These are phyloP conservation scores for Fistulinella cinereoalba DNA, from an alignment of 1,284 basidiomycete species.

Conservation along the genomic window DNA sequence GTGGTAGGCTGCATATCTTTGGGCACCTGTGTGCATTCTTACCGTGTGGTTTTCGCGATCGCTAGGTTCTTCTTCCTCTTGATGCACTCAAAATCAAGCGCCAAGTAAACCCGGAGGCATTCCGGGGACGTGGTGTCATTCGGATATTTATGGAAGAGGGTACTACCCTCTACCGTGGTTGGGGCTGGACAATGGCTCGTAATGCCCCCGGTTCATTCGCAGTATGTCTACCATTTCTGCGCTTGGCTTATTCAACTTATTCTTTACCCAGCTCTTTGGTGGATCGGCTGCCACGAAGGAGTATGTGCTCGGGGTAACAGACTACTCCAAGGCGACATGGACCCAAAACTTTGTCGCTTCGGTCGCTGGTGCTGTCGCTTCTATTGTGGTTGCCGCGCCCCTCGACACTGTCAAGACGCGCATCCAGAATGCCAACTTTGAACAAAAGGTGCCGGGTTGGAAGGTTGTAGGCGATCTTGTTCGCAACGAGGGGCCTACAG, in stretches of 20 bases:
- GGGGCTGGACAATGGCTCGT: conserved; percentile 98
- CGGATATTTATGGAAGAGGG: conserved; percentile 94
- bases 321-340: conserved; percentile 95
- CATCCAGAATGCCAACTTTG: conserved; percentile 98
- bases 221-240: conserved; percentile 46
- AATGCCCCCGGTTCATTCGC: conserved; percentile 97
- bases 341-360: conserved; percentile 94
- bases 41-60: not conserved
- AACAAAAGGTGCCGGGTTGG: conserved; percentile 85
- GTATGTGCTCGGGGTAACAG: conserved; percentile 83
- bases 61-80: conserved; percentile 83
- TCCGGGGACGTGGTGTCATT: conserved; percentile 88
- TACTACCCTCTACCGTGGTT: conserved; percentile 89
- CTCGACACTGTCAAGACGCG: conserved; percentile 96
- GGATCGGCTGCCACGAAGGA: conserved; percentile 95
- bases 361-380: conserved; percentile 90
- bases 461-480: conserved; percentile 87
- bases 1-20: conserved; percentile 57
- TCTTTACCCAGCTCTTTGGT: conserved; percentile 76
- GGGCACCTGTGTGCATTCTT: not conserved
- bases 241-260: not conserved
- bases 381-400: conserved; percentile 94
- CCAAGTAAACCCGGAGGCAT: conserved; percentile 95
- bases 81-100: conserved; percentile 99
- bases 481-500: conserved; percentile 78